Evolutionary conservation across 2,329 filamentous ascomycete genomes (phyloP), one percentile per base, ranked within the genome.

Genomic region (Colletotrichum tabaci): DNA sequence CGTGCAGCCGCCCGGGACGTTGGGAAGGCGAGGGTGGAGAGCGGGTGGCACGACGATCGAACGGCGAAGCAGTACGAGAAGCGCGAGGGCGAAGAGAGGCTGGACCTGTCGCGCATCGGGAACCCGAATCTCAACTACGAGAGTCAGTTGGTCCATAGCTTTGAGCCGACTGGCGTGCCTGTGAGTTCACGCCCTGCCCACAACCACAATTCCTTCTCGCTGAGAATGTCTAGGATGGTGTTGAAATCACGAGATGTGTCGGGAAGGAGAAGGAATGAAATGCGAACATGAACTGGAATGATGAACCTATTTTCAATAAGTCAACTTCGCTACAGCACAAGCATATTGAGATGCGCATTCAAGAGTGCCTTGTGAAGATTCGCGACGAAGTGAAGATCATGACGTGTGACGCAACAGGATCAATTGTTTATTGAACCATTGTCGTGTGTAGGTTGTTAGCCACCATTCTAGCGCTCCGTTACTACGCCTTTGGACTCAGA

Each of bases 51-150:
- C 73, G 80, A 80, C 16, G 84, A 87, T 55, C 81, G 79, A 66
- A 84, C 82, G 35, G 81, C 85, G 58, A 84, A 84, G 64, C 84
- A 87, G 81, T 88, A 88, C 61, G 82, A 91, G 78, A 93, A 92
- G 82, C 82, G 84, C 55, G 80, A 85, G 58, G 83, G 84, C 0
- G 81, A 86, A 71, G 85, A 82, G 66, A 79, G 80, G 63, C 38
- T 79, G 44, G 77, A 78, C 16, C 74, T 67, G 10, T 79, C 79
- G 21, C 73, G 76, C 0, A 78, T 77, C 55, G 92, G 92, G 1
- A 91, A 93, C 76, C 91, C 92, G 2, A 86, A 88, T 71, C 77
- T 94, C 74, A 81, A 91, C 15, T 94, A 94, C 77, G 85, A 92
- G 77, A 94, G 90, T 77, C 82, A 85, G 72, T 79, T 93, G 65